Evolutionary conservation across 371 early-diverging fungal species (phyloP), one percentile per base, ranked within the genome.

Genomic region (Circinella umbellata): DNA sequence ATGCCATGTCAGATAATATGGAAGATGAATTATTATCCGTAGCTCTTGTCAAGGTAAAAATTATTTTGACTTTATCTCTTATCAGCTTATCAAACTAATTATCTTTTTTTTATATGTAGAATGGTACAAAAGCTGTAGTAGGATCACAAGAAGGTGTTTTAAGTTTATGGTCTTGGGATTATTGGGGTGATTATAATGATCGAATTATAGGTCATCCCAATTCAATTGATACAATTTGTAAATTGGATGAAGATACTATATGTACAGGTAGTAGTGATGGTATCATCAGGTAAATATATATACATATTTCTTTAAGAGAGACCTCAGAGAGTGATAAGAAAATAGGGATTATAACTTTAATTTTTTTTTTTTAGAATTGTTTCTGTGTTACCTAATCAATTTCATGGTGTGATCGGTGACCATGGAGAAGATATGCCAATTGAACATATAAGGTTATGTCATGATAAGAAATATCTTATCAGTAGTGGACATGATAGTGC

Each of bases 251-350:
- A 66, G 87, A 91, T 71, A 87, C 90, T 20, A 82, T 96, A 15
- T 89, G 89, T 46, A 96, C 97, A 0, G 98, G 96, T 14, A 90
- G 92, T 17, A 89, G 93, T 71, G 98, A 98, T 76, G 98, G 98
- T n/a, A 80, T 92, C 48, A 88, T 95, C 69, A 80, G 93, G 82
- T 83, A 78, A 48, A 18, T n/a, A n/a, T n/a, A n/a, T n/a, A n/a
- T n/a, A n/a, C n/a, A n/a, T n/a, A n/a, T n/a, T n/a, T n/a, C n/a
- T n/a, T n/a, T n/a, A n/a, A n/a, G n/a, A n/a, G n/a, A n/a, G n/a
- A n/a, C n/a, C n/a, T n/a, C n/a, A n/a, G n/a, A n/a, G n/a, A n/a
- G n/a, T n/a, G n/a, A n/a, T n/a, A n/a, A n/a, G n/a, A n/a, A n/a
- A n/a, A n/a, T n/a, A n/a, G n/a, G n/a, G n/a, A n/a, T n/a, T n/a